A percentile compares a stretch with the other conserved stretches of the same genome.
phyloP scores from a whole-genome alignment of 2,329 filamentous ascomycete species.

The Pseudogymnoascus sp. region DNA sequence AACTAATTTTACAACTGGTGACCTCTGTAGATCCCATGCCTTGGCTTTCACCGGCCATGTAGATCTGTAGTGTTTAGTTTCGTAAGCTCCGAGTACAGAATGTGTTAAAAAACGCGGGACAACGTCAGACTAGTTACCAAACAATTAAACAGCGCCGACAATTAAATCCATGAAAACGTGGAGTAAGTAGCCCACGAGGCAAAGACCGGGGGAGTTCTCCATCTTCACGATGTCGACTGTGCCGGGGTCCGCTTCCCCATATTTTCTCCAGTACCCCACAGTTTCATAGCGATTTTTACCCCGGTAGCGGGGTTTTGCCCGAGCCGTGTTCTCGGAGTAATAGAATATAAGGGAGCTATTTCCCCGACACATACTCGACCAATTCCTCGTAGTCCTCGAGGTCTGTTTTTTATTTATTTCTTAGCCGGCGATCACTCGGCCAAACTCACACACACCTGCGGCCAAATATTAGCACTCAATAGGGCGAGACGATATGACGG shows the following conservation, averaged over 20 bases:
- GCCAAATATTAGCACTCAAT: background rate
- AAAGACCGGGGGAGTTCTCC: background rate
- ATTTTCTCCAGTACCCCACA: background rate
- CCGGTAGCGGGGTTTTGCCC: background rate
- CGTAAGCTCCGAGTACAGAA: background rate
- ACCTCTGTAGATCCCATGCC: background rate
- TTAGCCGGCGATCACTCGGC: background rate
- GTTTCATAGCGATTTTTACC: background rate
- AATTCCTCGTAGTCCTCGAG: background rate
- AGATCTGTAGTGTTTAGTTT: background rate
- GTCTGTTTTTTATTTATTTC: background rate
- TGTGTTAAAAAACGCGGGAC: background rate
- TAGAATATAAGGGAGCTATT: background rate
- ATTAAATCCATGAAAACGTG: background rate
- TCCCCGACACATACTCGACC: background rate
- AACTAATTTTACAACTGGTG: background rate
- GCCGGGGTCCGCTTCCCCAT: background rate
- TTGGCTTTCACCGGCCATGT: background rate
- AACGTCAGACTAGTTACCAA: background rate
- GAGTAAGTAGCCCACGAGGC: background rate
- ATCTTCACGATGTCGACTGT: background rate
- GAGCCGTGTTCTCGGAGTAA: background rate
- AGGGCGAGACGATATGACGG: background rate
- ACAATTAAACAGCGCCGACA: background rate
- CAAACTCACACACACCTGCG: background rate